A percentile compares a stretch with the other conserved stretches of the same genome.
These are phyloP conservation scores for Nyssa sinensis DNA, from an alignment of 148 eudicot genomes.

Conservation along the genomic window DNA sequence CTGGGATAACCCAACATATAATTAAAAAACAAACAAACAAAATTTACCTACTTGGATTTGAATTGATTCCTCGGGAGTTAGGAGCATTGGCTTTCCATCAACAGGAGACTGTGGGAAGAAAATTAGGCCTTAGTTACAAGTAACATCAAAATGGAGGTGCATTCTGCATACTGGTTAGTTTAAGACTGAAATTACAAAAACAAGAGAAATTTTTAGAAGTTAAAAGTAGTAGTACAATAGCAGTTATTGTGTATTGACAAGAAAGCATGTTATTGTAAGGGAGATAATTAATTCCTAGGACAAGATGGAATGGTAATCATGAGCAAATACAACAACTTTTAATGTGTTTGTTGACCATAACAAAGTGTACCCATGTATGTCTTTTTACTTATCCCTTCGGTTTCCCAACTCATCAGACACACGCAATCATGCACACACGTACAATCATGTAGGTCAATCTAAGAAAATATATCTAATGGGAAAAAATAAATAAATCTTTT, in stretches of 20 bases:
- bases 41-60: constrained; percentile 67
- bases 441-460: too few relatives aligned
- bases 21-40: background rate
- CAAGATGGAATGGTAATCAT: background rate
- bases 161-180: constrained; percentile 3
- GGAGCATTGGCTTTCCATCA: constrained; percentile 90
- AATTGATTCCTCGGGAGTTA: constrained; percentile 89
- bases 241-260: background rate
- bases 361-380: background rate
- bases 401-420: background rate
- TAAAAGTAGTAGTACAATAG: background rate
- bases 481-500: background rate
- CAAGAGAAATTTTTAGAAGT: background rate
- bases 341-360: background rate
- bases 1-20: too few relatives aligned
- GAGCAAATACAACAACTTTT: background rate
- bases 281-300: background rate
- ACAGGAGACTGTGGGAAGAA: constrained; percentile 68
- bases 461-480: background rate
- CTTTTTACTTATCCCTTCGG: background rate
- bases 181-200: background rate
- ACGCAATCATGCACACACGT: background rate
- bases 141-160: background rate
- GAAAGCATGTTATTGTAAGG: background rate
- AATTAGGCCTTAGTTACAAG: constrained; percentile 13